Base-by-base conservation (phyloP, 2,329 filamentous ascomycete genomes). In the Lachnellula suecica region DNA sequence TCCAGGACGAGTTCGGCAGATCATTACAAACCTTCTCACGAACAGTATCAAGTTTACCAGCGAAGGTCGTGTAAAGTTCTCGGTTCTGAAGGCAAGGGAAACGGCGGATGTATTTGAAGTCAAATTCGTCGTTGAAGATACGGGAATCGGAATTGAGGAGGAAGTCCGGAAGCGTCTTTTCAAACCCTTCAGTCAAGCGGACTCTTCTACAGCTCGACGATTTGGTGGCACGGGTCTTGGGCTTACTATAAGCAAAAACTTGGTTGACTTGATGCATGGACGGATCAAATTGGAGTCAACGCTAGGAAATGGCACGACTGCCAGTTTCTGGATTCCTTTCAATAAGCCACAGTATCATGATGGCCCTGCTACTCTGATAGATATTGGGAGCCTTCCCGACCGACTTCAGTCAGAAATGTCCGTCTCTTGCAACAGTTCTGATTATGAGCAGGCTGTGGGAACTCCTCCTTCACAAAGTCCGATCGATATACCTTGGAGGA, bases 221-320 rank as follows among this genome's bases (percentile, higher is more conserved):
- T 92, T 91, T 66, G 88, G 88, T 35, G 89, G 89, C 1, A 92
- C 88, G 1, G 89, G 88, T 1, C 72, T 93, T 0, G 89, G 89
- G 0, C 70, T 93, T 56, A 90, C 88, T 2, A 93, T 93, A 59
- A 89, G 84, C 71, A 92, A 92, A 68, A 91, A 91, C 56, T 74
- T 91, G 5, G 78, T 93, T 2, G 86, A 91, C 53, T 71, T 93
- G 23, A 93, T 94, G 89, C 82, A 82, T 53, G 89, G 89, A 6
- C 72, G 79, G n/a, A 92, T 94, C 56, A 77, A 75, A 0, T 72
- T 93, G 0, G 79, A 89, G 47, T 91, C 88, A 0, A 80, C 76
- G 2, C 68, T 87, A 1, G 87, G 85, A 2, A 72, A 74, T 9
- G 89, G 89, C 3, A 93, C 88, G 1, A 87, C 77, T n/a, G 87